Base-by-base conservation (phyloP, 306 rosid species). In the Boehmeria nivea region DNA sequence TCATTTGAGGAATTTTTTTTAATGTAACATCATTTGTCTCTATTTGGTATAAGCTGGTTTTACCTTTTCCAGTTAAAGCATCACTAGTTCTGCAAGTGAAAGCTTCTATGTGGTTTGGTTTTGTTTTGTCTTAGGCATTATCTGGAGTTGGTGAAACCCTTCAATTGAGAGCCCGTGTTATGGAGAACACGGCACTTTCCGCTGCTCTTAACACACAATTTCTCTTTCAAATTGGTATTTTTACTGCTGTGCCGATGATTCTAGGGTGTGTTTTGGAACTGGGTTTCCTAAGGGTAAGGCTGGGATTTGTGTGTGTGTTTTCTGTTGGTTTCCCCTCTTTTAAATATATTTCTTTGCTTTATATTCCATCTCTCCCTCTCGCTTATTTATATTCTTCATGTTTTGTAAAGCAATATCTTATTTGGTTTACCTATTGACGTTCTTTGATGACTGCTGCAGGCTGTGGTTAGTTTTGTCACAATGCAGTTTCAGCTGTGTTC, bases 401-500 rank as follows among this genome's bases (percentile, higher is more conserved):
- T 5, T 4, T 7, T 15, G 6, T 8, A 45, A 6, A 45, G 9
- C 21, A 7, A 45, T 18, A 17, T 18, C 16, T 11, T 15, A 17
- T 40, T 46, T 46, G 26, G 23, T 20, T 8, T 3, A n/a, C n/a
- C n/a, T n/a, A n/a, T n/a, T n/a, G n/a, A 14, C 22, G 14, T 14
- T 37, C 33, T 51, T 55, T 33, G 21, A 63, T 70, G 57, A 6
- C 49, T 67, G 61, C 72, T 76, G 78, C 96, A 91, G 98, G 96
- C 98, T 43, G 68, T 84, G 37, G 91, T 87, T 39, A 75, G 63
- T 72, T 91, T 91, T 74, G 71, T 87, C 66, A 87, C 96, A 21
- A 91, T 87, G 98, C 98, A 91, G 72, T 63, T 87, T 52, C 98
- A 91, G 77, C 94, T 91, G 57, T 87, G 95, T 71, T 44, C 98